Percentiles rank a stretch among this genome's conserved stretches.
phyloP scores from a whole-genome alignment of 352 stramenopile genomes.

The Phytophthora hibernalis region DNA sequence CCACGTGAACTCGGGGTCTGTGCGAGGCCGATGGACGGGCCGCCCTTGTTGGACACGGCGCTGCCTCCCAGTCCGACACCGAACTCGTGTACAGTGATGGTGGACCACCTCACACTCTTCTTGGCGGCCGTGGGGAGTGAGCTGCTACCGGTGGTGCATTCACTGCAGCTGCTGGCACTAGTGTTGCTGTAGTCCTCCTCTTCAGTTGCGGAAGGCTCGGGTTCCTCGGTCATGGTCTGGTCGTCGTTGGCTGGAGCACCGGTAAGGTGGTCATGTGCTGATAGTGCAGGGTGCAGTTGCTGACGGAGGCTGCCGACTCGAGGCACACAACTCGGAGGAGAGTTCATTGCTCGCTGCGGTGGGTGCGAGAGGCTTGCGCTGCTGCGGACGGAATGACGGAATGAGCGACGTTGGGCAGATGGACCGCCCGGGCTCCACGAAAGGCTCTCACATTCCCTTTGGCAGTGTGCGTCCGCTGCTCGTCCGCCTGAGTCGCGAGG shows the following conservation, averaged over 20 bases:
- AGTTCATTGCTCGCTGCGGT: constrained; percentile 24
- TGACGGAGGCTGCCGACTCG: constrained; percentile 13
- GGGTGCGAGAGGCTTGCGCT: constrained; percentile 11
- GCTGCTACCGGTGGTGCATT: not conserved
- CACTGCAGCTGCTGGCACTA: not conserved
- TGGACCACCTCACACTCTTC: constrained; percentile 45
- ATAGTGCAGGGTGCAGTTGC: constrained; percentile 1
- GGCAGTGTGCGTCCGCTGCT: constrained; percentile 28
- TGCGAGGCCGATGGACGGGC: constrained; percentile 62
- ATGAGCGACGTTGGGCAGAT: constrained; percentile 34
- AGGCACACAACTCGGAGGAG: constrained; percentile 1
- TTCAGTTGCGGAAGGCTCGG: not conserved
- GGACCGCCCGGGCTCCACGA: constrained; percentile 36
- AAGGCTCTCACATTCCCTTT: constrained; percentile 12
- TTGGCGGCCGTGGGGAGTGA: not conserved
- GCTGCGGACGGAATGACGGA: constrained; percentile 28
- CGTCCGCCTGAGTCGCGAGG: constrained; percentile 22
- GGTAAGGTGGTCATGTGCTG: constrained; percentile 9
- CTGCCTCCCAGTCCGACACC: constrained; percentile 63
- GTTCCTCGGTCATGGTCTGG: constrained; percentile 3
- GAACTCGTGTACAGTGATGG: constrained; percentile 70
- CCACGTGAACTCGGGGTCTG: constrained; percentile 72
- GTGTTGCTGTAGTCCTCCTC: not conserved
- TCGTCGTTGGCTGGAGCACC: not conserved
- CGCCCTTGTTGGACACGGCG: constrained; percentile 63